Base-by-base conservation (phyloP, 495 filamentous ascomycete species). In the Xylaria palmicola region DNA sequence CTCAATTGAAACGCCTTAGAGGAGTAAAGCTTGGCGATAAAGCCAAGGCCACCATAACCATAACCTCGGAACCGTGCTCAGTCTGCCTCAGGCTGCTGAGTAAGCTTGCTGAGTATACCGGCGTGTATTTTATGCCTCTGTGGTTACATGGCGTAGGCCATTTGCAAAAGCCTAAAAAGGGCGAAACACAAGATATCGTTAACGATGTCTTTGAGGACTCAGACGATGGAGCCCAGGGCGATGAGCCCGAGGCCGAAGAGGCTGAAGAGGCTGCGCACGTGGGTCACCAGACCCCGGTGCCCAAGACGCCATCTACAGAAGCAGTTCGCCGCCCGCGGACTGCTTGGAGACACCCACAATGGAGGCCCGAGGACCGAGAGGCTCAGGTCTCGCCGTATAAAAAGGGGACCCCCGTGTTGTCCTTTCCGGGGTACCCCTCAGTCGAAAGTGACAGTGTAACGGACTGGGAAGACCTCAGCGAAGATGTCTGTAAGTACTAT, bases 51-150 rank as follows among this genome's bases (percentile, higher is more conserved):
- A 26, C 62, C 15, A 68, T 70, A 9, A 59, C 59, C 13, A 68
- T 70, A 2, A 65, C 68, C 44, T 64, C 61, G 3, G 60, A 68
- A 34, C 65, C 68, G 0, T 70, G 68, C 22, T 29, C 41, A 0
- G 59, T 56, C 1, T 70, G 68, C 12, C 40, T 65, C 0, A 41
- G 48, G 27, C 68, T 70, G 32, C 56, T 70, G 10, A 62, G 65
- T 15, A 30, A 10, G 0, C 52, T 70, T 0, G 59, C 56, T 6
- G 58, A 65, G 19, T 64, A 64, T 39, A 70, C 68, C 1, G 56
- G 60, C 3, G 3, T 70, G 20, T 19, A 53, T 17, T 64, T 70
- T 37, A 24, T 40, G 12, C 50, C 68, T 12, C 26, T 19, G 1
- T 63, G 63, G 4, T 60, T 17, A 0, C 41, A 45, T 1, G 68